Evolutionary conservation across 371 early-diverging fungal genomes (phyloP).

Genomic region (Mortierella sp.): DNA sequence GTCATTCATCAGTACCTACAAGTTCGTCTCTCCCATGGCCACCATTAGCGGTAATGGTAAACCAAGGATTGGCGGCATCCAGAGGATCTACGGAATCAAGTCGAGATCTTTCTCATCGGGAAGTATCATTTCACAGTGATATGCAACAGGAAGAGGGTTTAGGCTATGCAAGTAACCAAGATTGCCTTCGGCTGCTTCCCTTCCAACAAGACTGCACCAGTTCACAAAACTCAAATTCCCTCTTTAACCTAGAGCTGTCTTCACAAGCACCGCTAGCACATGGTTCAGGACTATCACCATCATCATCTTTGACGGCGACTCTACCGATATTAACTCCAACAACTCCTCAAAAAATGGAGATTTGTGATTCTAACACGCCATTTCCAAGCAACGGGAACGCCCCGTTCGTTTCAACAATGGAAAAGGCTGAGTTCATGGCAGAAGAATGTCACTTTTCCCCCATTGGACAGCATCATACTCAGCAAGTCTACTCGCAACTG

Average conservation of each 20-base stretch:
- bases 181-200: background rate
- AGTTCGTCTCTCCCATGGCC: background rate
- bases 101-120: background rate
- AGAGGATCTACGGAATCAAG: background rate
- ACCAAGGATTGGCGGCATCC: conserved; percentile 11
- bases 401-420: background rate
- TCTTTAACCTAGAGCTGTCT: background rate
- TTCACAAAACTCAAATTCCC: background rate
- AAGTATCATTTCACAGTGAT: background rate
- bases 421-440: background rate
- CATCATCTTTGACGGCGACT: background rate
- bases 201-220: background rate
- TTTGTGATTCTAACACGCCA: background rate
- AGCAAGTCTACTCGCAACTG: background rate
- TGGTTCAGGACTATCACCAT: background rate
- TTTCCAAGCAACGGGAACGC: background rate
- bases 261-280: background rate
- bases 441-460: background rate
- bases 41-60: conserved; percentile 13
- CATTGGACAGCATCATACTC: background rate
- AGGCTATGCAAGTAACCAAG: background rate
- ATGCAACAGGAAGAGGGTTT: background rate
- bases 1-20: background rate
- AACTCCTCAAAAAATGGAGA: background rate
- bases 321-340: background rate